Conservation (phyloP, 495 filamentous ascomycete species). For the Hypoxylon subgilvum region DNA sequence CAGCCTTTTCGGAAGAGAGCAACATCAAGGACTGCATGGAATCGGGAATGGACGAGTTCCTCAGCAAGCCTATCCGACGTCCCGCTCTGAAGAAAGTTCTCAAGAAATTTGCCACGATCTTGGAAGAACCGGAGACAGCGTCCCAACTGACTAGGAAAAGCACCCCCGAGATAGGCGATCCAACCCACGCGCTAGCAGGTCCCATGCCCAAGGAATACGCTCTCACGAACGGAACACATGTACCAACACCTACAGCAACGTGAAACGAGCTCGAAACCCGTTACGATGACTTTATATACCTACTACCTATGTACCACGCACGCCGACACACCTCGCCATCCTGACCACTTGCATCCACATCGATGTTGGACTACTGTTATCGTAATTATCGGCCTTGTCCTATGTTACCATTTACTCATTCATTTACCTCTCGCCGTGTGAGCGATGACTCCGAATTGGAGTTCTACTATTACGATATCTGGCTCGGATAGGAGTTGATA, state of each 20-base stretch:
- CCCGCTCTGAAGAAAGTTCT: slow-evolving; percentile 86
- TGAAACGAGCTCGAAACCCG: too few species aligned
- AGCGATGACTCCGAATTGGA: neutral
- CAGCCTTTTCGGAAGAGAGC: slow-evolving; percentile 87
- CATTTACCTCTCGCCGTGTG: neutral
- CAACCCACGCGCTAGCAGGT: neutral
- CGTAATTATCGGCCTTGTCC: neutral
- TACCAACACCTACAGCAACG: neutral
- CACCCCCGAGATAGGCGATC: slow-evolving; percentile 37
- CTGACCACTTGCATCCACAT: neutral
- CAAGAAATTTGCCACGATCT: slow-evolving; percentile 65
- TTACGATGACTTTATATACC: too few species aligned
- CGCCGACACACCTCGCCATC: neutral
- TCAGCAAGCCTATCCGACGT: slow-evolving; percentile 80
- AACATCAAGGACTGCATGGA: slow-evolving; percentile 86
- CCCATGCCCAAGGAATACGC: neutral
- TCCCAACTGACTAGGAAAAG: slow-evolving; percentile 38
- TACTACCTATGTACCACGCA: neutral
- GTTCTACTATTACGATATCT: neutral
- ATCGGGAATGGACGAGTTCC: slow-evolving; percentile 75
- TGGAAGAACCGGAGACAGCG: slow-evolving; percentile 57
- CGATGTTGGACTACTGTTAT: neutral
- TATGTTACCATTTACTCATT: slow-evolving; percentile 1
- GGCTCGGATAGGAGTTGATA: neutral
- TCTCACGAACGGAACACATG: slow-evolving; percentile 16